Conservation (phyloP, 257 asterid species). For the Capsicum baccatum region DNA sequence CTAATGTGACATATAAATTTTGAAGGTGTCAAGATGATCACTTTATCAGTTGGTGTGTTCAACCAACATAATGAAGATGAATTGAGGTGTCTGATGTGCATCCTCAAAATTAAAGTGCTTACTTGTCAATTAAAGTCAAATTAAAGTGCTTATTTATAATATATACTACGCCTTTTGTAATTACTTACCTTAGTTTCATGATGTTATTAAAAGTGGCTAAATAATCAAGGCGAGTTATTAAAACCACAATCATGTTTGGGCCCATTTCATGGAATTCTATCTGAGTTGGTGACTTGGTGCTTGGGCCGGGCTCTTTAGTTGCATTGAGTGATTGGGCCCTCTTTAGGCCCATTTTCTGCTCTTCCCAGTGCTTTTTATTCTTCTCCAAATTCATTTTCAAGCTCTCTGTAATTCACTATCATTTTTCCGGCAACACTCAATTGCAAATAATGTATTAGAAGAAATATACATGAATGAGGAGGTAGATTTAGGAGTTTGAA, state of each 20-base stretch:
- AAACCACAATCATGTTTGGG: conserved; percentile 40
- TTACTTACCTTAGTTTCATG: conserved; percentile 37
- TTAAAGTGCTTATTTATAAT: no score
- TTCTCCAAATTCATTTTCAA: conserved; percentile 41
- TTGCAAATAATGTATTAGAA: no score
- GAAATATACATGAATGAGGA: neutral
- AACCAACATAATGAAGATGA: no score
- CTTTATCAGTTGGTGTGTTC: no score
- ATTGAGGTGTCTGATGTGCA: no score
- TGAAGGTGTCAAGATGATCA: no score
- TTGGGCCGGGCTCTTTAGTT: conserved; percentile 22
- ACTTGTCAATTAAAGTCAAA: no score
- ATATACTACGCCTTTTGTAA: no score
- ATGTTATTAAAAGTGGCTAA: conserved; percentile 44
- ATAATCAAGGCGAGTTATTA: conserved; percentile 39
- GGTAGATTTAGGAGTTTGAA: neutral
- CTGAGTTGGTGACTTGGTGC: conserved; percentile 25
- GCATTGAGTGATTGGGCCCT: conserved; percentile 13
- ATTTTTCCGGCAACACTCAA: neutral
- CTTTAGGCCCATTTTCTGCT: neutral
- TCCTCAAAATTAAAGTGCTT: no score
- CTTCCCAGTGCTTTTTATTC: conserved; percentile 39
- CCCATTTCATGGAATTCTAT: conserved; percentile 57
- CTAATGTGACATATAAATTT: no score
- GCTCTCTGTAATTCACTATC: conserved; percentile 34